Conservation (phyloP, 176 grass and related monocot genomes). For the Elaeis guineensis region DNA sequence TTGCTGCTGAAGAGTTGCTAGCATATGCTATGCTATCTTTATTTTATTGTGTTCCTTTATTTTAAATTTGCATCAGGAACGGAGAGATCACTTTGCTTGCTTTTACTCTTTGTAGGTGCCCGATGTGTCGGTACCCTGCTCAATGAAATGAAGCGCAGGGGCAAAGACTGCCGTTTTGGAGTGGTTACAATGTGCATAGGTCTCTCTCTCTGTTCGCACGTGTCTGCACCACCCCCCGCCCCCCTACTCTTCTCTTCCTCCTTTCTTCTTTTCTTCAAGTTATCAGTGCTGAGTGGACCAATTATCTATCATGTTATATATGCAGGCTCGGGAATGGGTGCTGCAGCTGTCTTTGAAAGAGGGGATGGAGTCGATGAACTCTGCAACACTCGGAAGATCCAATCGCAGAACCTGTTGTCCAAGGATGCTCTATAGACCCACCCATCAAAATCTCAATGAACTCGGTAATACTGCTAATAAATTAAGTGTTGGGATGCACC, state of each 20-base stretch:
- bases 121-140: slow-evolving; percentile 76
- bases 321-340: slow-evolving; percentile 88
- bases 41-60: no score
- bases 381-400: slow-evolving; percentile 40
- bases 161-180: slow-evolving; percentile 93
- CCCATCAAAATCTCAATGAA: no score
- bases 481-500: no score
- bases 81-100: background rate
- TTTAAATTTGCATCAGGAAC: no score
- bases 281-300: background rate
- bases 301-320: background rate
- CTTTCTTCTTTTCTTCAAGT: no score
- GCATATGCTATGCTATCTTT: no score
- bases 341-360: slow-evolving; percentile 84
- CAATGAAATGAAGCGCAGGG: slow-evolving; percentile 93
- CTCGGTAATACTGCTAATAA: no score
- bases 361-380: slow-evolving; percentile 62
- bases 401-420: slow-evolving; percentile 45
- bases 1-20: no score
- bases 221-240: no score
- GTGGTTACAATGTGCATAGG: slow-evolving; percentile 92
- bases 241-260: no score
- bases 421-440: slow-evolving; percentile 34
- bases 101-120: slow-evolving; percentile 41
- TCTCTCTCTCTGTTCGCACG: background rate